Evolutionary conservation across 345 rosid genomes (phyloP), one percentile per base, ranked within the genome.

Genomic region (Camelina sativa): DNA sequence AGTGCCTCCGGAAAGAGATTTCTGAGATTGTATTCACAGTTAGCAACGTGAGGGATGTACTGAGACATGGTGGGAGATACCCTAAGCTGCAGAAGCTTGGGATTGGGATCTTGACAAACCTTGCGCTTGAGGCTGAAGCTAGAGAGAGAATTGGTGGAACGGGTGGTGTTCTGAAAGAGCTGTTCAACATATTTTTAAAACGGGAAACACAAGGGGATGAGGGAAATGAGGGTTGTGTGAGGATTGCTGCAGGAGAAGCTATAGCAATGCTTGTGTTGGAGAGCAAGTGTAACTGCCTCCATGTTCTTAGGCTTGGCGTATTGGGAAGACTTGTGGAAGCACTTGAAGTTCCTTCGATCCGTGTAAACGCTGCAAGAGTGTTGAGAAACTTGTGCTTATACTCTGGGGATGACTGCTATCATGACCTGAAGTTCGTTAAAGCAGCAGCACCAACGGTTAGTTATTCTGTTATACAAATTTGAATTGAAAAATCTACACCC

Each of bases 1-100:
- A 79, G 52, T 87, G 84, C 56, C 92, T 94, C 34, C 80, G 98
- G 54, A 72, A 71, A 77, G 97, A 89, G 76, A 94, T 94, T 23
- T 89, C 98, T 1, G 98, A 91, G 84, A 84, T 89, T 1, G 94
- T 94, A 41, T 94, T 94, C 81, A 86, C 95, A 10, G 85, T 94
- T 40, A 88, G 97, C 82, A 87, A 89, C 70, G 86, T 94, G 20
- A 81, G 97, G 77, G 94, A 87, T 52, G 87, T 91, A 25, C 69
- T 93, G 74, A 70, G 86, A 62, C 80, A 89, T 23, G 97, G 98
- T 5, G 88, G 69, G 65, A 84, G 81, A 65, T 85, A 89, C 6
- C 86, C 96, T 7, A 53, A 60, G 79, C 86, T 93, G 66, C 97
- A 91, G 69, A 91, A 79, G 63, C 86, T 91, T 3, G 75, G 92